phyloP scores from a whole-genome alignment of 257 asterid species.

The Leptodermis oblonga region DNA sequence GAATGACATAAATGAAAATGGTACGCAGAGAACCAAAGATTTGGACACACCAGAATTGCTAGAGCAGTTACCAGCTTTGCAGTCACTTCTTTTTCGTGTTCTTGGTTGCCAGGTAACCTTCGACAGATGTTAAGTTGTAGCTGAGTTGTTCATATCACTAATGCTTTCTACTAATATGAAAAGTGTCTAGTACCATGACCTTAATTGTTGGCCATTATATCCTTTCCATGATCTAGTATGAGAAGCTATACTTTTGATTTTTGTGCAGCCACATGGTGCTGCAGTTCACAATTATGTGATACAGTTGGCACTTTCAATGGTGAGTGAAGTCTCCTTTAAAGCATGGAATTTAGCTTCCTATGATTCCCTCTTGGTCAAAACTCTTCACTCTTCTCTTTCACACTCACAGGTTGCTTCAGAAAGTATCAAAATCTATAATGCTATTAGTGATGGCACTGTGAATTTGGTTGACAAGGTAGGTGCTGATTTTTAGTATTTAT shows the following conservation, averaged over 20 bases:
- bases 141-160: background rate
- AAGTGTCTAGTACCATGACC: background rate
- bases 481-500: constrained; percentile 16
- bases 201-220: background rate
- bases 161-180: background rate
- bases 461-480: constrained; percentile 97
- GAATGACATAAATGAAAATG: constrained; percentile 13
- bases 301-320: constrained; percentile 94
- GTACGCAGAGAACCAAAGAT: constrained; percentile 79
- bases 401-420: constrained; percentile 78
- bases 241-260: constrained; percentile 21
- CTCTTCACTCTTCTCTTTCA: constrained; percentile 17
- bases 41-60: constrained; percentile 75
- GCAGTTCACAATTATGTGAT: constrained; percentile 76
- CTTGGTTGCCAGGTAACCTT: constrained; percentile 79
- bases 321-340: constrained; percentile 23
- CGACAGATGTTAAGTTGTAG: constrained; percentile 15
- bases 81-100: constrained; percentile 78
- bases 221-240: constrained; percentile 7
- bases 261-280: constrained; percentile 97
- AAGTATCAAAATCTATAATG: constrained; percentile 83
- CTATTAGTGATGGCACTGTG: constrained; percentile 80
- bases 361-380: constrained; percentile 3
- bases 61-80: constrained; percentile 81
- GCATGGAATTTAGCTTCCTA: background rate